Conservation (phyloP, 768 basidiomycete genomes). For the Dentipellis sp. region DNA sequence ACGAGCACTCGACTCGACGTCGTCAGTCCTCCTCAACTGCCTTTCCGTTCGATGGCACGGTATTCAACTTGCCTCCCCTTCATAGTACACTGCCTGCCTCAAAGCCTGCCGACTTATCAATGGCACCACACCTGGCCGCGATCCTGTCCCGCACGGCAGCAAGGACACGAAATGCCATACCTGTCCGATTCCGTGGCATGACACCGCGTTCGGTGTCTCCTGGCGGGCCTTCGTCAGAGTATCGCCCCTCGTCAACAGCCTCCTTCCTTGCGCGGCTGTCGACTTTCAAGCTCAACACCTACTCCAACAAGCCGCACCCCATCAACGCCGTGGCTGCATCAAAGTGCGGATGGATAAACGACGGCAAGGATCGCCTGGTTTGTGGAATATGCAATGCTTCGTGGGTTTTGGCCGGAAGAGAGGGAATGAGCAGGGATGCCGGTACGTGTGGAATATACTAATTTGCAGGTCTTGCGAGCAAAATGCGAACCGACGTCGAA, state of each 20-base stretch:
- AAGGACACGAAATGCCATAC: constrained; percentile 40
- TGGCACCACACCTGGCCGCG: constrained; percentile 59
- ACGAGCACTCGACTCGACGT: constrained; percentile 28
- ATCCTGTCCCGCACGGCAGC: constrained; percentile 60
- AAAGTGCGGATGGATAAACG: constrained; percentile 78
- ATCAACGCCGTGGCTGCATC: constrained; percentile 77
- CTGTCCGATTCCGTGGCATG: constrained; percentile 31
- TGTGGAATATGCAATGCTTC: constrained; percentile 64
- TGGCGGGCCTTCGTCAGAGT: constrained; percentile 39
- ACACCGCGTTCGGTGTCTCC: constrained; percentile 17
- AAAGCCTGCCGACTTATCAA: constrained; percentile 30
- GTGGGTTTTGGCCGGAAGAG: constrained; percentile 64
- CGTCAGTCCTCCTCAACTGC: constrained; percentile 17
- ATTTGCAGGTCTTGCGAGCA: constrained; percentile 1
- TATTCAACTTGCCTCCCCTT: background rate
- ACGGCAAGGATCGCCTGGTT: constrained; percentile 70
- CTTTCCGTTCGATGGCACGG: background rate
- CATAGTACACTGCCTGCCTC: constrained; percentile 15
- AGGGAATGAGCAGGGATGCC: constrained; percentile 68
- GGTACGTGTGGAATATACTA: constrained; percentile 44
- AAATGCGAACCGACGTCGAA: background rate
- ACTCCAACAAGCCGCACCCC: constrained; percentile 63
- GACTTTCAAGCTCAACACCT: constrained; percentile 74
- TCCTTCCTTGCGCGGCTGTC: constrained; percentile 67
- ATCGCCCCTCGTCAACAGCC: constrained; percentile 67